Evolutionary conservation across 495 filamentous ascomycete genomes (phyloP).

Genomic region (Daldinia vernicosa): DNA sequence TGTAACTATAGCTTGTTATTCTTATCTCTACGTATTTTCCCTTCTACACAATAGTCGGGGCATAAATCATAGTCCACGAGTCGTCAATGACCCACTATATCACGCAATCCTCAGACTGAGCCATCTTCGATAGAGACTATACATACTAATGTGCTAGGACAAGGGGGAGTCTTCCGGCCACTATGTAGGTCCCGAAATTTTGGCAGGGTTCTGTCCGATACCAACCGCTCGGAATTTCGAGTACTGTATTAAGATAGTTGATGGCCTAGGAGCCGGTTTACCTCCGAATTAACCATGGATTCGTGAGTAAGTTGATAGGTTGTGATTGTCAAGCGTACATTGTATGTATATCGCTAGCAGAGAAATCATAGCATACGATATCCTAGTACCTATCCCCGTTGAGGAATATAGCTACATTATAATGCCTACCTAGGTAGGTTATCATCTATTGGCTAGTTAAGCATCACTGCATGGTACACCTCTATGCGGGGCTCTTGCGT

Average conservation of each 20-base stretch:
- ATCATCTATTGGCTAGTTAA: not conserved
- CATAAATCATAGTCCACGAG: not conserved
- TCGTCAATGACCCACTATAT: not conserved
- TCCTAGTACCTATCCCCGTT: not conserved
- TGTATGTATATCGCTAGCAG: not conserved
- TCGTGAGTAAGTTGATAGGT: too few species aligned
- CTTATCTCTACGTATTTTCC: not conserved
- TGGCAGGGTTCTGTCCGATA: not conserved
- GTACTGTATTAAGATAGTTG: not conserved
- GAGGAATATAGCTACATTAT: not conserved
- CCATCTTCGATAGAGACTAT: not conserved
- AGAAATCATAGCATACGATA: not conserved
- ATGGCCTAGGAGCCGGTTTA: not conserved
- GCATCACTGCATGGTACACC: not conserved
- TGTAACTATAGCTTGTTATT: too few species aligned
- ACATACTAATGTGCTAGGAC: not conserved
- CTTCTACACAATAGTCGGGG: not conserved
- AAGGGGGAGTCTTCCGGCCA: not conserved
- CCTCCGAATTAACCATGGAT: not conserved
- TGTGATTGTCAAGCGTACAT: too few species aligned
- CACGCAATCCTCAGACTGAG: not conserved
- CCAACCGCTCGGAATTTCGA: not conserved
- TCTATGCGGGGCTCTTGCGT: not conserved
- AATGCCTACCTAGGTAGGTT: not conserved
- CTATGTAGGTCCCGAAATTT: not conserved